Evolutionary conservation across 2,329 filamentous ascomycete genomes (phyloP), one percentile per base, ranked within the genome.

Genomic region (Aspergillus versicolor): DNA sequence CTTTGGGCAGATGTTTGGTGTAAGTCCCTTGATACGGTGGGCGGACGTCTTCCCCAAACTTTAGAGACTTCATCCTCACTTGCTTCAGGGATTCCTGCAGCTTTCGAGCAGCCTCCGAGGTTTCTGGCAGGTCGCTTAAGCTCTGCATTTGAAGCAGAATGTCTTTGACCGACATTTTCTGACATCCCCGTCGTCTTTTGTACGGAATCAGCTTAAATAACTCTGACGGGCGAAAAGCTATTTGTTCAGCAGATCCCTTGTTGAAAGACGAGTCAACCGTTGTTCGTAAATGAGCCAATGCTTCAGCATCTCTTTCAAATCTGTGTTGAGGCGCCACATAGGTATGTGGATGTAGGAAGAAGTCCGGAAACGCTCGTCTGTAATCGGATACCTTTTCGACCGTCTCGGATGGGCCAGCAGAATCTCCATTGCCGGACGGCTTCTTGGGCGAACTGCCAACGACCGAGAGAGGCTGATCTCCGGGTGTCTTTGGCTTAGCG

Each of bases 331-430:
- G 80, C 0, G 92, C 91, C 52, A 97, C 65, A n/a, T 76, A 83
- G 1, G 91, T 89, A 66, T 91, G 83, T 3, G 86, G 81, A 57
- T 91, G 88, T 45, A 94, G 69, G 61, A 89, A 92, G 72, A 97
- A 97, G 0, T 90, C 87, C 32, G 91, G 83, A 67, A 97, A 97
- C 37, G 82, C 78, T 63, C 85, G 86, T 17, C 89, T 78, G 63
- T 91, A 92, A 44, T 84, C 81, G 0, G 83, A 81, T 22, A 67
- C 51, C 5, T 67, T 63, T 52, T 68, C 61, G 7, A 62, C 30
- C 22, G 70, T 65, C 40, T 65, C 62, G 17, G 63, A 54, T 3
- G 56, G 17, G 9, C 61, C 54, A 9, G 57, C 58, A 13, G 58
- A n/a, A 19, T 49, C n/a, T 12, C 58, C 58, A 41, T 61, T 61